Base-by-base conservation (phyloP, 2,329 filamentous ascomycete genomes). In the Didymella keratinophila region DNA sequence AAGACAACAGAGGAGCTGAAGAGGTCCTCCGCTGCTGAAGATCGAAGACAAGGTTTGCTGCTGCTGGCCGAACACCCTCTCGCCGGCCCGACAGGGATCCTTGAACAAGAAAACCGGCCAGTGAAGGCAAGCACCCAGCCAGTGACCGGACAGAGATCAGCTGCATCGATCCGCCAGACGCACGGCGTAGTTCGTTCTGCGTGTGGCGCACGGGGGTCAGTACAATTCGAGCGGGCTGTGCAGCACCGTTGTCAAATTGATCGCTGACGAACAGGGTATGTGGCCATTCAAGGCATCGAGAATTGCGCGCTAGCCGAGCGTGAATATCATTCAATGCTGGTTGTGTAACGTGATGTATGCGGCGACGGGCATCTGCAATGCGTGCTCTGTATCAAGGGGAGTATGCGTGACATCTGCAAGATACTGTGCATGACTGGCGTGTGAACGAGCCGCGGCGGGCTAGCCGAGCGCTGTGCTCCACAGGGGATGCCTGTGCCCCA, bases 371-470 rank as follows among this genome's bases (percentile, higher is more conserved):
- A 54, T 58, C 66, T 69, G 64, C 58, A 61, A 69, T 69, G 69
- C 67, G 65, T 63, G 67, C 66, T 71, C 69, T 73, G 71, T 75
- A 70, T 73, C 60, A 61, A 62, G 56, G 63, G 53, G 57, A 52
- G 56, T 65, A 74, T 76, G 74, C 74, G 74, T 77, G 73, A 72
- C 72, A 68, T 68, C 71, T 76, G 74, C 74, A 76, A 63, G 71
- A 71, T 71, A 70, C 60, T 69, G 67, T 71, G 73, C 68, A 63
- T 65, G 63, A 66, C 65, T 64, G 61, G 67, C 62, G 57, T 59
- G 64, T 56, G 60, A 60, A 63, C 57, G 64, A 67, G 63, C 61
- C 61, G 60, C 64, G 65, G 58, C 52, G 46, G 63, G 57, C 50
- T 57, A 49, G 60, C 61, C 60, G 61, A 60, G 52, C 34, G 60